Percentiles rank a stretch among this genome's conserved stretches.
Evolutionary conservation across 257 asterid genomes (phyloP).

Genomic region (Solanum paucissectum): DNA sequence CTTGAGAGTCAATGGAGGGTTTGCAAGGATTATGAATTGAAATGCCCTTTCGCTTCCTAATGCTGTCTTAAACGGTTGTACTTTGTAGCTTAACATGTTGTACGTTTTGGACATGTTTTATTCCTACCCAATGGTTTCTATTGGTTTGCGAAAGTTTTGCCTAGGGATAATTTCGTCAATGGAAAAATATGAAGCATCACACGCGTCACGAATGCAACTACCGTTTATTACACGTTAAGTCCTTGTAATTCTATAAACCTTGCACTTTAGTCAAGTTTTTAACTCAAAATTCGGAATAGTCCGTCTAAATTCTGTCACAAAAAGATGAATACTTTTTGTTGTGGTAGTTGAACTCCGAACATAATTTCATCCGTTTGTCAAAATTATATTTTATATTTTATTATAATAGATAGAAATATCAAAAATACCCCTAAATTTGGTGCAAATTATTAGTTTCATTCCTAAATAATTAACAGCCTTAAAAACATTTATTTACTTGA

Average conservation of each 20-base stretch:
- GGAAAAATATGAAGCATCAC: background rate
- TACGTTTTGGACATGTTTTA: background rate
- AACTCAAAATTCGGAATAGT: background rate
- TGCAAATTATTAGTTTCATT: too few species aligned
- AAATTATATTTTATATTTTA: background rate
- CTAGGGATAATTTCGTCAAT: background rate
- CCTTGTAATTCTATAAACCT: background rate
- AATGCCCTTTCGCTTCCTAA: background rate
- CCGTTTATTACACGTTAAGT: background rate
- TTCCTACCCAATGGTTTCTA: background rate
- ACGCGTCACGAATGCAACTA: background rate
- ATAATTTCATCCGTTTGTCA: background rate
- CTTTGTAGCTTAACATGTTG: background rate
- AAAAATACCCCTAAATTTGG: too few species aligned
- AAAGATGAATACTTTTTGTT: background rate
- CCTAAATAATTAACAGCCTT: too few species aligned
- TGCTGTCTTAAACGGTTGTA: background rate
- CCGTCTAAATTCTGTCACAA: background rate
- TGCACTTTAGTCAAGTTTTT: background rate
- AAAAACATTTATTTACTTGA: too few species aligned
- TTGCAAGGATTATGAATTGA: background rate
- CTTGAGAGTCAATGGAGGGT: conserved; percentile 1
- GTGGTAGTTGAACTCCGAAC: background rate
- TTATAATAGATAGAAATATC: background rate
- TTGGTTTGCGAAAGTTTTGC: background rate